Evolutionary conservation across 352 stramenopile genomes (phyloP), one percentile per base, ranked within the genome.

Genomic region (Globisporangium splendens): DNA sequence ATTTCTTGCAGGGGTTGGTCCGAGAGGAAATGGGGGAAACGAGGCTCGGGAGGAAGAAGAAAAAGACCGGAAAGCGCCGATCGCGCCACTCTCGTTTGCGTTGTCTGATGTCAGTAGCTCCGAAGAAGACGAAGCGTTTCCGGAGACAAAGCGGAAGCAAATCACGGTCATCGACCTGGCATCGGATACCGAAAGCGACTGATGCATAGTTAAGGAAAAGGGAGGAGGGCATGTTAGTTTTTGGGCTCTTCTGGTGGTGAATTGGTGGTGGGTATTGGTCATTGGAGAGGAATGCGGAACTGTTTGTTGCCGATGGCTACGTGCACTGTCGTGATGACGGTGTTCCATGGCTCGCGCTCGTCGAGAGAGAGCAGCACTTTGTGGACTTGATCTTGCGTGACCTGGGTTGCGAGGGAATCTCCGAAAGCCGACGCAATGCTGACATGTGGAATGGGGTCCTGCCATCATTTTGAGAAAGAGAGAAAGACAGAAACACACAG

Each of bases 271-370:
- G 38, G 43, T 42, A 31, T 50, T 22, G 24, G 39, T 78, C 61
- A 88, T 28, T 68, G 65, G 24, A 91, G 75, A 17, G 75, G 62
- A 52, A 89, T 85, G 49, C 74, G 64, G 69, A 88, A 93, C 63
- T 86, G 77, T 75, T 91, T 93, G 78, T 93, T 93, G 65, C 83
- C 83, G 63, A 91, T 89, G 56, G 73, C 70, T 35, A 87, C 75
- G 57, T 88, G 73, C 46, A 92, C 75, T 63, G 64, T 56, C 31
- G 61, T 63, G 66, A 79, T 22, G 48, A 52, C 59, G n/a, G 58
- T 58, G 22, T 22, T 56, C 66, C 60, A 63, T 47, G 50, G 15
- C 61, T 15, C 35, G 17, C 22, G 46, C 46, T 60, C 60, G 24
- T 31, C 28, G 28, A 35, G 28, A 35, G 28, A 6, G 47, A 51